These are phyloP conservation scores for Pterulicium gracile DNA, from an alignment of 1,284 basidiomycete species.

Conservation along the genomic window DNA sequence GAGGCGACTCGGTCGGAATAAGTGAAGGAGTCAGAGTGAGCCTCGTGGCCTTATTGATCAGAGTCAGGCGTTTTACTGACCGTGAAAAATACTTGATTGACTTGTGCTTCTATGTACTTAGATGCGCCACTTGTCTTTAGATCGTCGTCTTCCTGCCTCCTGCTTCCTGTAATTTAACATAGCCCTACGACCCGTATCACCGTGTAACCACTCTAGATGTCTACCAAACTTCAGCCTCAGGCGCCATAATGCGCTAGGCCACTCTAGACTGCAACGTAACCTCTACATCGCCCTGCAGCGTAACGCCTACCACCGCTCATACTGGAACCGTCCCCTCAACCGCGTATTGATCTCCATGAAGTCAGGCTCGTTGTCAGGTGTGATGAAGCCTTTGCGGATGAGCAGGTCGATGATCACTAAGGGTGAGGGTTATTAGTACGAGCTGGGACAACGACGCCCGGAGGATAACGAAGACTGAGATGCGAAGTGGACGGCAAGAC, in stretches of 20 bases:
- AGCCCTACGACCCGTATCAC: too few species aligned
- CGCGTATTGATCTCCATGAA: conserved; percentile 48
- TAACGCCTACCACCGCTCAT: background rate
- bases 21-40: background rate
- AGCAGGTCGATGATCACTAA: conserved; percentile 79
- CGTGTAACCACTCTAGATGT: too few species aligned
- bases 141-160: too few species aligned
- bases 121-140: too few species aligned
- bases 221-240: too few species aligned
- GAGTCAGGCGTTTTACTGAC: conserved; percentile 1
- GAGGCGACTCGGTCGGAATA: too few species aligned
- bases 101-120: too few species aligned
- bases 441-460: background rate
- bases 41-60: background rate
- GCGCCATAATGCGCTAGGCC: too few species aligned
- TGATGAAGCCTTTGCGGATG: conserved; percentile 67
- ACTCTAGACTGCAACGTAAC: too few species aligned
- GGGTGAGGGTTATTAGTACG: background rate
- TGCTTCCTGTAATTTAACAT: too few species aligned
- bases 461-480: conserved; percentile 3
- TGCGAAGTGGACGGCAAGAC: too few species aligned
- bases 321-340: background rate
- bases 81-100: background rate
- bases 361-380: conserved; percentile 67
- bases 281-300: too few species aligned